A percentile compares a stretch with the other conserved stretches of the same genome.
Conservation (phyloP, 1,139 yeast genomes). For the Kodamaea sp. region DNA sequence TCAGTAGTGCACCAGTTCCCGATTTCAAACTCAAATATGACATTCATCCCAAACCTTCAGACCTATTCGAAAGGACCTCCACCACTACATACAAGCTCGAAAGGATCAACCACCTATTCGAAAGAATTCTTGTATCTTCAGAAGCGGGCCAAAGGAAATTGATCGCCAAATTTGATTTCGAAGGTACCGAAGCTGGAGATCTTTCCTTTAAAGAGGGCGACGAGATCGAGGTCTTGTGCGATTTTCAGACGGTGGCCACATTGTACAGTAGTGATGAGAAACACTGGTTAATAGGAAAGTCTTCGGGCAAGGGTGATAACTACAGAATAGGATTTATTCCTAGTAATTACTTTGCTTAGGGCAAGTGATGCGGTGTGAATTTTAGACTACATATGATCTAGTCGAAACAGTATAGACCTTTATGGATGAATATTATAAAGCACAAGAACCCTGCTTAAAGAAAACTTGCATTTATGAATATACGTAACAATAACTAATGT, state of each 20-base stretch:
- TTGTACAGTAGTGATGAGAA: conserved; percentile 21
- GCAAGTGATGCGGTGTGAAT: too few relatives aligned
- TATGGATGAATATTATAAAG: too few relatives aligned
- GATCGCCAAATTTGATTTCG: conserved; percentile 31
- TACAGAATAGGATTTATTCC: conserved; percentile 46
- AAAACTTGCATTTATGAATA: too few relatives aligned
- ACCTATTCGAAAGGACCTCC: conserved; percentile 13
- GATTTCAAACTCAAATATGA: conserved; percentile 10
- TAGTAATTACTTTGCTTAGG: conserved; percentile 29
- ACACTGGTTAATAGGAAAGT: conserved; percentile 41
- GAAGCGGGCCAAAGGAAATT: conserved; percentile 14
- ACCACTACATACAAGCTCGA: conserved; percentile 30
- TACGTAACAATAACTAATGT: too few relatives aligned
- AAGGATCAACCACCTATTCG: conserved; percentile 27
- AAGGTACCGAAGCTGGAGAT: conserved; percentile 41
- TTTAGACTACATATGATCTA: too few relatives aligned
- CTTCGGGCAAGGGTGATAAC: conserved; percentile 9
- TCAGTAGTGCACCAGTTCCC: conserved; percentile 33
- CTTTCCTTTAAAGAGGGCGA: conserved; percentile 41
- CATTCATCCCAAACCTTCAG: conserved; percentile 8
- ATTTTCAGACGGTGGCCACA: conserved; percentile 30
- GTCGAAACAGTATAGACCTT: too few relatives aligned
- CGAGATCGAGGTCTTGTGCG: conserved; percentile 33
- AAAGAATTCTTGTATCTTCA: conserved; percentile 12
- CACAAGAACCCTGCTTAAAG: too few relatives aligned